Percentiles rank a stretch among this genome's conserved stretches.
Evolutionary conservation across 805 yeast species (phyloP).

Genomic region (Candida boidinii): DNA sequence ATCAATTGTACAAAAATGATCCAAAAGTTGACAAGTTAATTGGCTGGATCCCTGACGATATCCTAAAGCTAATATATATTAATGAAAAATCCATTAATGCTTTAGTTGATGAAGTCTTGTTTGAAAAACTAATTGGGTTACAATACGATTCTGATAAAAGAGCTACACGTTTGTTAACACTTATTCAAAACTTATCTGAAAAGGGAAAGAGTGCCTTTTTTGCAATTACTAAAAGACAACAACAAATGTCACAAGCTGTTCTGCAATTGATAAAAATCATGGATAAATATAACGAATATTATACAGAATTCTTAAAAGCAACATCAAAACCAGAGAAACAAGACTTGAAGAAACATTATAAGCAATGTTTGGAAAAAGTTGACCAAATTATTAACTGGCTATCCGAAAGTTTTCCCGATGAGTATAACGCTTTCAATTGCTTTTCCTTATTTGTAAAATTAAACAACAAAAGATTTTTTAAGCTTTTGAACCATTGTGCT

Average conservation of each 20-base stretch:
- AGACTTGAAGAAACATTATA: slow-evolving; percentile 14
- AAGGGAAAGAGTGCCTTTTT: slow-evolving; percentile 56
- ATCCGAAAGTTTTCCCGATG: slow-evolving; percentile 45
- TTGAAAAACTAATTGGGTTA: slow-evolving; percentile 52
- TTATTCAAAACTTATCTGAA: slow-evolving; percentile 41
- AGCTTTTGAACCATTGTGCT: slow-evolving; percentile 45
- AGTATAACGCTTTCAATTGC: slow-evolving; percentile 32
- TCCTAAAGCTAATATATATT: slow-evolving; percentile 62
- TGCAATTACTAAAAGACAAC: slow-evolving; percentile 66
- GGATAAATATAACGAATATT: slow-evolving; percentile 32
- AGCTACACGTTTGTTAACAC: slow-evolving; percentile 42
- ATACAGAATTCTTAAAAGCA: too few species aligned
- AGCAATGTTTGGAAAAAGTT: slow-evolving; percentile 24
- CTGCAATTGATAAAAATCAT: slow-evolving; percentile 38
- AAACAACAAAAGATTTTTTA: slow-evolving; percentile 51
- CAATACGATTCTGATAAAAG: slow-evolving; percentile 46
- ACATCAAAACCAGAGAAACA: too few species aligned
- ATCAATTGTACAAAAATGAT: slow-evolving; percentile 16
- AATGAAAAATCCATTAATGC: slow-evolving; percentile 62
- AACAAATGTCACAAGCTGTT: slow-evolving; percentile 46
- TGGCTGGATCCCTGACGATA: slow-evolving; percentile 52
- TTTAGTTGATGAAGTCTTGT: slow-evolving; percentile 50
- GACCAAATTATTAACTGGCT: slow-evolving; percentile 59
- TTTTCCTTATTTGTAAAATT: slow-evolving; percentile 42
- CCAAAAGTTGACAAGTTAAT: slow-evolving; percentile 25